Base-by-base conservation (phyloP, 2,329 filamentous ascomycete genomes). In the Botryotinia convoluta region DNA sequence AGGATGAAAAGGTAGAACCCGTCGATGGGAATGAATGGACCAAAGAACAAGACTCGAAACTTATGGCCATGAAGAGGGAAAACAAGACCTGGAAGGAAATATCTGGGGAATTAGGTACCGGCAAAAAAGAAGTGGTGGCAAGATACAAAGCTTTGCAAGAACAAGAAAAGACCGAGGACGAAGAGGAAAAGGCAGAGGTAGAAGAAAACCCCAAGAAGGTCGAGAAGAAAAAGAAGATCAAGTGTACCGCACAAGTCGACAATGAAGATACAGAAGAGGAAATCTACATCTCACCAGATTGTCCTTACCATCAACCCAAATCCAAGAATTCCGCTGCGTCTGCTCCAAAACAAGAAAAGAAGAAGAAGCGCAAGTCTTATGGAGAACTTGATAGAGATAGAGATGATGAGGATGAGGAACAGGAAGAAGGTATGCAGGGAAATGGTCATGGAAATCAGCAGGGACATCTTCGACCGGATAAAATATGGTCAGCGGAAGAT, bases 51-150 rank as follows among this genome's bases (percentile, higher is more conserved):
- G 79, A 80, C 51, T 64, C 63, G 2, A 77, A 75, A 61, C 75
- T 81, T 45, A 73, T 71, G 26, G 67, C 74, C 7, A 77, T 79
- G 76, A 80, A 81, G 73, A 73, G 68, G 10, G 74, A 73, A 18
- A 78, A 77, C 8, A 76, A 76, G 59, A 69, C 73, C 20, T 78
- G 77, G 77, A 78, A 77, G 65, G 75, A 77, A 8, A 79, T 80
- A 42, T 71, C 73, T 4, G 57, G 59, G 9, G 76, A 65, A 32
- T 22, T 75, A 3, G 68, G 70, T 6, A 59, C 69, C 16, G 60
- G 42, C 37, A 77, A 78, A 61, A 75, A 74, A 22, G 74, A 76
- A 39, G 64, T 76, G 9, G 45, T 65, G 22, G 62, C 62, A 37
- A 70, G 77, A 10, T 76, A 68, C 45, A 76, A 78, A 63, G 73